These are phyloP conservation scores for Notholithocarpus densiflorus DNA, from an alignment of 306 rosid species.

Conservation along the genomic window DNA sequence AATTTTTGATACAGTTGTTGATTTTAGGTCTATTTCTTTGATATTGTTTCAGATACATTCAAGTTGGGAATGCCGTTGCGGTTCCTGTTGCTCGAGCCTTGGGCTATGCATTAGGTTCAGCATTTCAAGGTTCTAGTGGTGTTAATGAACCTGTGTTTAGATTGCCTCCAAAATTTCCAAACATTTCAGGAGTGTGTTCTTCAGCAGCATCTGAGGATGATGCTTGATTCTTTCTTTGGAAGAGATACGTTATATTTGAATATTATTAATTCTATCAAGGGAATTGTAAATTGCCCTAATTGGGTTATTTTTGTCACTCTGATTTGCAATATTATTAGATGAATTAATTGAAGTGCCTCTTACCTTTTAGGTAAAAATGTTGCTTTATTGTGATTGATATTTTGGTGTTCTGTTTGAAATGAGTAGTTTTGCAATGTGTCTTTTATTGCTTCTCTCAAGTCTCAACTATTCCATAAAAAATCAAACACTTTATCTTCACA, in stretches of 20 bases:
- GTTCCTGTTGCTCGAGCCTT: slow-evolving; percentile 75
- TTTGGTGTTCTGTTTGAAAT: background rate
- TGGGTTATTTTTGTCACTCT: background rate
- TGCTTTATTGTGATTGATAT: background rate
- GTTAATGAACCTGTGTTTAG: slow-evolving; percentile 27
- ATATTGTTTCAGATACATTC: slow-evolving; percentile 57
- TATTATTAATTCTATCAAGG: background rate
- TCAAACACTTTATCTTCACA: too few relatives aligned
- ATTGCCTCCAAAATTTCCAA: slow-evolving; percentile 54
- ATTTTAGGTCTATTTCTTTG: background rate
- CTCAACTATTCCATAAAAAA: too few relatives aligned
- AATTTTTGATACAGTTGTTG: too few relatives aligned
- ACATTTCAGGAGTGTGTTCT: slow-evolving; percentile 26
- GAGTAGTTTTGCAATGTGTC: too few relatives aligned
- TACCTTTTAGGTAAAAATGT: background rate
- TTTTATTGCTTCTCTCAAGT: too few relatives aligned
- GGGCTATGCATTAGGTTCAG: slow-evolving; percentile 65
- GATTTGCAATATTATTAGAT: background rate
- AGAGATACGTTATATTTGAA: background rate
- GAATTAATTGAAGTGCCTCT: background rate
- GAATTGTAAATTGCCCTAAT: background rate
- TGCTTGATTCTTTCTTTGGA: slow-evolving; percentile 6
- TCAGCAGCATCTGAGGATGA: slow-evolving; percentile 40
- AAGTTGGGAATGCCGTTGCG: slow-evolving; percentile 93
- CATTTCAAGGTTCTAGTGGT: slow-evolving; percentile 35